A percentile compares a stretch with the other conserved stretches of the same genome.
These are phyloP conservation scores for Pichia manshurica DNA, from an alignment of 805 yeast species.

Conservation along the genomic window DNA sequence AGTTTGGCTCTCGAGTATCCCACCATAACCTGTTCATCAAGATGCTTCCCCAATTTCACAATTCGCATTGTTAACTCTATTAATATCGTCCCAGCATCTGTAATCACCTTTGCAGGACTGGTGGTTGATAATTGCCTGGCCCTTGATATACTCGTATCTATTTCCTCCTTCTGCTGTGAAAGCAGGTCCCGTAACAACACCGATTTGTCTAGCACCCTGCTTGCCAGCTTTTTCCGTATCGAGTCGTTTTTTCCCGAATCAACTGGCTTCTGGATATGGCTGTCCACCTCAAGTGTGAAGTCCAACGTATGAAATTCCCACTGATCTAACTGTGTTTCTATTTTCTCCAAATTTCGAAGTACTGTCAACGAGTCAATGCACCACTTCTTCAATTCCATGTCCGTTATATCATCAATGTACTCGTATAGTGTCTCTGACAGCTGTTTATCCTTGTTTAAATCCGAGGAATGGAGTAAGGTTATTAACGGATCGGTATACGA, in stretches of 20 bases:
- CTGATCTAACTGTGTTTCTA: constrained; percentile 40
- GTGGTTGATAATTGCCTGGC: constrained; percentile 32
- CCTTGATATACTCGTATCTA: constrained; percentile 33
- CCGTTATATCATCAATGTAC: constrained; percentile 41
- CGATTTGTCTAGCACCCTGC: constrained; percentile 40
- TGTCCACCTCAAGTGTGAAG: constrained; percentile 25
- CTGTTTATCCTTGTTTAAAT: constrained; percentile 36
- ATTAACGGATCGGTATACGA: constrained; percentile 45
- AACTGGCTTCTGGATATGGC: neutral
- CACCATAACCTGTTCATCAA: constrained; percentile 49
- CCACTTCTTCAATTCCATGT: constrained; percentile 39
- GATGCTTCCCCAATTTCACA: constrained; percentile 44
- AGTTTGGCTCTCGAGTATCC: constrained; percentile 62
- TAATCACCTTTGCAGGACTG: constrained; percentile 40
- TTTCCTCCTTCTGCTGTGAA: constrained; percentile 37
- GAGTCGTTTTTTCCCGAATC: constrained; percentile 5
- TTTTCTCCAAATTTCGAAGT: constrained; percentile 44
- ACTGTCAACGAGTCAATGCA: constrained; percentile 44
- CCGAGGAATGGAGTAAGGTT: constrained; percentile 42
- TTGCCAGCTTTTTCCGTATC: constrained; percentile 38
- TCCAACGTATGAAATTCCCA: constrained; percentile 55
- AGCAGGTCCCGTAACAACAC: constrained; percentile 36
- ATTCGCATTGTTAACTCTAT: constrained; percentile 41
- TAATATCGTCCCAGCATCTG: constrained; percentile 47
- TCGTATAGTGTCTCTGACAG: constrained; percentile 36